A percentile compares a stretch with the other conserved stretches of the same genome.
Conservation (phyloP, 2,329 filamentous ascomycete species). For the Beauveria australis region DNA sequence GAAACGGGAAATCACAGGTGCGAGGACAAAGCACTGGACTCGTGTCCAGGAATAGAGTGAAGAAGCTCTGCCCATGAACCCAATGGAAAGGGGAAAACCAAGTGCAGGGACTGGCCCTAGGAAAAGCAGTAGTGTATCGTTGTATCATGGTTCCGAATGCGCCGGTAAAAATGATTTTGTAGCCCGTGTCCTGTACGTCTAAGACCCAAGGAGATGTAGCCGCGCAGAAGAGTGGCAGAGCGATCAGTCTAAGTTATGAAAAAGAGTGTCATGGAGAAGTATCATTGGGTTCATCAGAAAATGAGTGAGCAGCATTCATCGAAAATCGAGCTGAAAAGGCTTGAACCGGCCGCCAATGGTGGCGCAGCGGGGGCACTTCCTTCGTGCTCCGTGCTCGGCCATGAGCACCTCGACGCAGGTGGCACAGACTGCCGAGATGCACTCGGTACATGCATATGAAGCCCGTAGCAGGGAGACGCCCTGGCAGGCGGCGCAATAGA, state of each 20-base stretch:
- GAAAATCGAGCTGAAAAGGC: slow-evolving; percentile 75
- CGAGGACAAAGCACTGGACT: neutral
- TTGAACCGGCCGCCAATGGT: slow-evolving; percentile 76
- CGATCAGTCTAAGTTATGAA: neutral
- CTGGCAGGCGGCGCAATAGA: slow-evolving; percentile 86
- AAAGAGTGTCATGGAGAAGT: neutral
- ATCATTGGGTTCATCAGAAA: neutral
- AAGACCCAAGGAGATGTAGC: neutral
- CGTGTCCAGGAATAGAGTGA: neutral
- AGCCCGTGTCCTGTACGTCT: slow-evolving; percentile 9
- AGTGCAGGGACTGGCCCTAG: slow-evolving; percentile 5
- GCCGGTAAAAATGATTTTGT: slow-evolving; percentile 16
- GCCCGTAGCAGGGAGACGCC: slow-evolving; percentile 68
- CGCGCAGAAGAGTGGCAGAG: neutral
- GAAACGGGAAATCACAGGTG: neutral
- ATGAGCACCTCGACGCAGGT: slow-evolving; percentile 78
- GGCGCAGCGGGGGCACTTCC: slow-evolving; percentile 71
- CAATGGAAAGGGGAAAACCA: neutral
- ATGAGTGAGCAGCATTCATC: slow-evolving; percentile 36
- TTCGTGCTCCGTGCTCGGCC: slow-evolving; percentile 64
- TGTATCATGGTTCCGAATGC: slow-evolving; percentile 18
- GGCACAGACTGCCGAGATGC: slow-evolving; percentile 85
- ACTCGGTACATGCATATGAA: slow-evolving; percentile 91
- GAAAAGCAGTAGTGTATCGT: slow-evolving; percentile 15
- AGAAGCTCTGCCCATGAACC: slow-evolving; percentile 1